phyloP scores from a whole-genome alignment of 192 early-diverging fungal genomes.

The Gorgonomyces haynaldii region DNA sequence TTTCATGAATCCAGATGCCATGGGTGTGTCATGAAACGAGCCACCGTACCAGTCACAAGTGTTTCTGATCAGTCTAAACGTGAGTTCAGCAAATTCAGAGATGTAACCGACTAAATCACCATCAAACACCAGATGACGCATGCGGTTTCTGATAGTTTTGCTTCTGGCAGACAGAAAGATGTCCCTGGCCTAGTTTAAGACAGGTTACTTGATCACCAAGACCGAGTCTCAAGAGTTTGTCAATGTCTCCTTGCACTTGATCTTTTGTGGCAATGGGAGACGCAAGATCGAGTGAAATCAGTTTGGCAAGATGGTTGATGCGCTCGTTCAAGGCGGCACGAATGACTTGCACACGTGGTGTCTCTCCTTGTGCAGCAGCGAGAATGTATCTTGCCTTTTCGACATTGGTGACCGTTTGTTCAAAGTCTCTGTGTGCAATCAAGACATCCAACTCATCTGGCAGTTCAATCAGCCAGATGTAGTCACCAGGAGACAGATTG shows the following conservation, averaged over 20 bases:
- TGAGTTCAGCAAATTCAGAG: conserved; percentile 52
- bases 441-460: conserved; percentile 83
- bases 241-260: conserved; percentile 68
- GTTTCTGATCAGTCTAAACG: conserved; percentile 84
- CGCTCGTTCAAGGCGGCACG: conserved; percentile 24
- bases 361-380: conserved; percentile 11
- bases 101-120: conserved; percentile 81
- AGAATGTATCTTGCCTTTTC: conserved; percentile 36
- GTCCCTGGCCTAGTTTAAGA: conserved; percentile 55
- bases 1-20: conserved; percentile 87
- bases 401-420: conserved; percentile 57
- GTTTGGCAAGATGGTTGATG: conserved; percentile 33
- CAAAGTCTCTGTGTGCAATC: conserved; percentile 87
- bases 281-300: conserved; percentile 59
- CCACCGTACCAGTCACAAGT: conserved; percentile 93
- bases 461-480: conserved; percentile 57
- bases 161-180: conserved; percentile 73
- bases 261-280: conserved; percentile 69
- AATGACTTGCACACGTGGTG: conserved; percentile 17
- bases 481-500: conserved; percentile 13
- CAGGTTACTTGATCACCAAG: conserved; percentile 50
- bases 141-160: conserved; percentile 62
- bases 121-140: conserved; percentile 71
- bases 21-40: conserved; percentile 75
- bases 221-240: conserved; percentile 65